Base-by-base conservation (phyloP, 2,329 filamentous ascomycete species). In the Fusarium dlaminii region DNA sequence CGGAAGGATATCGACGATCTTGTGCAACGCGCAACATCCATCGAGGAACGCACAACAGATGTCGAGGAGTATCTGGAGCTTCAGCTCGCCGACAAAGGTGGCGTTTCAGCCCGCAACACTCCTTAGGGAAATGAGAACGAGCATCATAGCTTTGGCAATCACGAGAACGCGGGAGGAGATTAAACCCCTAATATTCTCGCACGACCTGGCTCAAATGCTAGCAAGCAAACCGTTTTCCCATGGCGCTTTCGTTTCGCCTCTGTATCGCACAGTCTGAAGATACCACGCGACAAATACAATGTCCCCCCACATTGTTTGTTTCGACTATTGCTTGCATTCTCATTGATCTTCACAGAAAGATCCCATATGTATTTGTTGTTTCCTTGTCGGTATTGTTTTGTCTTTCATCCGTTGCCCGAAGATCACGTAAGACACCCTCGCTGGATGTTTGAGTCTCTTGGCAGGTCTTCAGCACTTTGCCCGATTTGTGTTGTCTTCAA, bases 161-260 rank as follows among this genome's bases (percentile, higher is more conserved):
- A 30, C 2, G 46, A 49, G 1, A 6, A 2, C 3, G 3, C 22
- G 5, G 5, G 29, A 18, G 5, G 22, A 18, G 6, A 18, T 18
- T 49, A 32, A 32, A 6, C 8, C 22, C 18, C 22, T 18, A 7
- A 7, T 13, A 0, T 30, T 49, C 4, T n/a, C 6, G 10, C 15
- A 9, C 15, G 10, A 2, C 7, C 29, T 49, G 8, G 46, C 11
- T 32, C 6, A 9, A 49, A 3, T 49, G 8, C 15, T 13, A 18
- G 15, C 8, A 32, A 49, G 8, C 11, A 9, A 32, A 6, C 29
- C 3, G 29, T 13, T 32, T 18, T 13, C 46, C 5, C 15, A 32
- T 13, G 2, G 5, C 11, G 5, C 7, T 49, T 18, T 49, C 11
- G 29, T 18, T 18, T 49, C 11, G 4, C 29, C 3, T 18, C 9